Percentiles rank a stretch among this genome's conserved stretches.
Evolutionary conservation across 495 filamentous ascomycete genomes (phyloP).

Genomic region (Penicillium longicatenatum): DNA sequence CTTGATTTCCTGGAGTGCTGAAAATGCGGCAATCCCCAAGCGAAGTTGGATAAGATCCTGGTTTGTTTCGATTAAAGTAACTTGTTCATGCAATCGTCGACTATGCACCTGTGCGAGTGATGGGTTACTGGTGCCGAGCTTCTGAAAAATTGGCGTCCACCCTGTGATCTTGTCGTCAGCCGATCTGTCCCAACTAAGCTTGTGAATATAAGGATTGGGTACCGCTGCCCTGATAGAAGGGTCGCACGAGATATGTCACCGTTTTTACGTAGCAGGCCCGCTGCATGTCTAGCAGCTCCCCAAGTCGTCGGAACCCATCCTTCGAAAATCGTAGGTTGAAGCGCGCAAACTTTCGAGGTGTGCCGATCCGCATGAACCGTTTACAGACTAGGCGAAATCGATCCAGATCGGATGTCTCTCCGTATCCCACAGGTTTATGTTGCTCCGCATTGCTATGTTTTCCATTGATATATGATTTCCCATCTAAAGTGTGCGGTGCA

Average conservation of each 20-base stretch:
- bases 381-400: constrained; percentile 61
- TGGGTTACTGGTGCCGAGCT: constrained; percentile 20
- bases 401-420: constrained; percentile 43
- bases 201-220: constrained; percentile 26
- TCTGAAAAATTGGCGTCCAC: constrained; percentile 32
- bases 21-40: constrained; percentile 58
- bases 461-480: not conserved
- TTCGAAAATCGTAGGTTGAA: constrained; percentile 62
- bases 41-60: constrained; percentile 46
- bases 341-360: constrained; percentile 59
- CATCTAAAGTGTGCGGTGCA: constrained; percentile 2
- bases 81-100: constrained; percentile 38
- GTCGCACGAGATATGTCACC: constrained; percentile 73
- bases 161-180: constrained; percentile 34
- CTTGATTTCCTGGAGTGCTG: constrained; percentile 64
- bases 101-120: constrained; percentile 32
- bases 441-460: constrained; percentile 8
- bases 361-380: constrained; percentile 62
- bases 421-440: constrained; percentile 16
- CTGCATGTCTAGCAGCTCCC: constrained; percentile 52
- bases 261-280: constrained; percentile 63
- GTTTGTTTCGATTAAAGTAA: constrained; percentile 25
- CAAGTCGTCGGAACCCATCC: constrained; percentile 58
- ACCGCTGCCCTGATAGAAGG: constrained; percentile 60
- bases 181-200: not conserved